Evolutionary conservation across 148 eudicot genomes (phyloP).

Genomic region (Euryodendron excelsum): DNA sequence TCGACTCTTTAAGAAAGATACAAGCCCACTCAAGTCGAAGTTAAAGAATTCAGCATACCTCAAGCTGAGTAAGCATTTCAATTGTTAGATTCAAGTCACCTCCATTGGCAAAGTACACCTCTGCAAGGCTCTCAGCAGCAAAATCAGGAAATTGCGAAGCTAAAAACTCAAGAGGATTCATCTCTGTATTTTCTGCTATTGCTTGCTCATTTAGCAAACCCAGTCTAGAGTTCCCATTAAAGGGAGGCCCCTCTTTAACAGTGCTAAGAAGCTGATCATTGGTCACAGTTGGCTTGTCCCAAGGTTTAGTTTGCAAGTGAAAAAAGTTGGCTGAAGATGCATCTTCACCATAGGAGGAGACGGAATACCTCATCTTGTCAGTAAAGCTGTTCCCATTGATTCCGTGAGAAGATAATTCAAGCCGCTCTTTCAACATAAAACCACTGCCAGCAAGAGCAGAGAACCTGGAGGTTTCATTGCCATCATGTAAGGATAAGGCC

Average conservation of each 20-base stretch:
- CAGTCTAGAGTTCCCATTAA: slow-evolving; percentile 35
- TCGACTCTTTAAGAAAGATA: not conserved
- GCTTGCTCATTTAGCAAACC: slow-evolving; percentile 46
- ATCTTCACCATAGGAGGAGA: slow-evolving; percentile 47
- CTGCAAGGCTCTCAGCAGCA: slow-evolving; percentile 88
- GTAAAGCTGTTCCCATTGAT: slow-evolving; percentile 37
- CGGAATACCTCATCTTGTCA: slow-evolving; percentile 46
- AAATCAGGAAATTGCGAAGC: slow-evolving; percentile 90
- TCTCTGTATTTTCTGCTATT: slow-evolving; percentile 34
- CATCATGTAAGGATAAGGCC: slow-evolving; percentile 57
- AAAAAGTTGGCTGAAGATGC: slow-evolving; percentile 46
- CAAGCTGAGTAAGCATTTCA: slow-evolving; percentile 94
- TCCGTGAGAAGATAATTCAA: slow-evolving; percentile 41
- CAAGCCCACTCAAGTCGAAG: slow-evolving; percentile 2
- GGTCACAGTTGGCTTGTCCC: slow-evolving; percentile 51
- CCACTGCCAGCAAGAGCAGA: slow-evolving; percentile 40
- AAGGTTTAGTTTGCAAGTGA: slow-evolving; percentile 40
- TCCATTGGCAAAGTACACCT: slow-evolving; percentile 79
- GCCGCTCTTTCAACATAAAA: slow-evolving; percentile 47
- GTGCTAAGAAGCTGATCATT: slow-evolving; percentile 46
- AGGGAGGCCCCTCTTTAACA: slow-evolving; percentile 38
- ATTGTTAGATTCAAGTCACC: slow-evolving; percentile 80
- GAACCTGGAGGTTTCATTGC: slow-evolving; percentile 37
- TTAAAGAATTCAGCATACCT: slow-evolving; percentile 53
- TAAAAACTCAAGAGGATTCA: slow-evolving; percentile 68